Percentiles rank a stretch among this genome's conserved stretches.
Evolutionary conservation across 768 basidiomycete genomes (phyloP).

Genomic region (Lyophyllum atratum): DNA sequence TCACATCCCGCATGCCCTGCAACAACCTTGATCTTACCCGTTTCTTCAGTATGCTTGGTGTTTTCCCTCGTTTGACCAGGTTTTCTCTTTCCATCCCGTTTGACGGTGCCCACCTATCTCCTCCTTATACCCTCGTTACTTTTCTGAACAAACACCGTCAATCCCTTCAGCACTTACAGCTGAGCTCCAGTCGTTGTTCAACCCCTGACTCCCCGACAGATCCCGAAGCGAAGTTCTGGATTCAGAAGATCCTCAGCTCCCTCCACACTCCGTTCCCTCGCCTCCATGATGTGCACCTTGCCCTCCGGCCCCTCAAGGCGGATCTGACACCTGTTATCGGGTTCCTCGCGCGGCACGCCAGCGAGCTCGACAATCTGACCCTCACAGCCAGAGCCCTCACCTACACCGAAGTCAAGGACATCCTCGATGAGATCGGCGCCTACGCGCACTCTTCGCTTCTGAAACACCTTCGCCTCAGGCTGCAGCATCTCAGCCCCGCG

Average conservation of each 20-base stretch:
- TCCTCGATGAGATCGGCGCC: constrained; percentile 26
- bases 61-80: constrained; percentile 38
- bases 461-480: constrained; percentile 19
- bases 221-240: constrained; percentile 39
- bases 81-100: constrained; percentile 46
- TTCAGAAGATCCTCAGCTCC: constrained; percentile 37
- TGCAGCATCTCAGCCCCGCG: constrained; percentile 25
- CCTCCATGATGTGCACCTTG: constrained; percentile 34
- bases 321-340: constrained; percentile 25
- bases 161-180: constrained; percentile 36
- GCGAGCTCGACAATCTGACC: constrained; percentile 31
- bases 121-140: constrained; percentile 29
- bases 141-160: constrained; percentile 38
- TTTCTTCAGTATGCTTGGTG: constrained; percentile 38
- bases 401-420: constrained; percentile 27
- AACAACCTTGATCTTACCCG: constrained; percentile 39
- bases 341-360: constrained; percentile 31
- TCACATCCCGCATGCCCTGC: constrained; percentile 37
- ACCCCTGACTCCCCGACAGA: constrained; percentile 19
- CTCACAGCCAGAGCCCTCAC: constrained; percentile 39
- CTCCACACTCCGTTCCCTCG: constrained; percentile 29
- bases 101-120: constrained; percentile 42
- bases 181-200: constrained; percentile 33
- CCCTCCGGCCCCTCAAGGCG: constrained; percentile 40
- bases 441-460: constrained; percentile 10